Evolutionary conservation across 225 moss, liverwort and hornwort species (phyloP).

Genomic region (Anthoceros angustus): DNA sequence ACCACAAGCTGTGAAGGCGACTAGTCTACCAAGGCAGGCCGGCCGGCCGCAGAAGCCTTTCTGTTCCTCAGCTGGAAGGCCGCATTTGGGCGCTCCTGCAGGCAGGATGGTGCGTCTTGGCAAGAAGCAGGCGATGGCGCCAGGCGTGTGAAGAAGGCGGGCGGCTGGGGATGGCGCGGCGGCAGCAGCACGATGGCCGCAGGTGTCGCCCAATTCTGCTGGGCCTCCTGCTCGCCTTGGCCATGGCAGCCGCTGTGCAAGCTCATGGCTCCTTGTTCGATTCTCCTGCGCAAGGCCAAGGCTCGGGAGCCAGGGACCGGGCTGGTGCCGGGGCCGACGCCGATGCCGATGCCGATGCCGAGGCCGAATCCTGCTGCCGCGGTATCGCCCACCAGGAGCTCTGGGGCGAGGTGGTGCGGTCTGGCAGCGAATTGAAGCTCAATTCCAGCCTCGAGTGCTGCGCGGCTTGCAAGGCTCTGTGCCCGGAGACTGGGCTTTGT

Average conservation of each 20-base stretch:
- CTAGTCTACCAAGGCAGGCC: too few relatives aligned
- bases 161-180: not conserved
- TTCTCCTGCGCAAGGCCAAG: not conserved
- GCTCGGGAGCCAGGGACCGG: too few relatives aligned
- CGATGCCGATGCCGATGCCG: too few relatives aligned
- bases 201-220: not conserved
- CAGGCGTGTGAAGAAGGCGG: too few relatives aligned
- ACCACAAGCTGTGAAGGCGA: too few relatives aligned
- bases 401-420: slow-evolving; percentile 60
- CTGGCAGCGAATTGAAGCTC: slow-evolving; percentile 39
- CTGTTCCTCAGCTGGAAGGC: too few relatives aligned
- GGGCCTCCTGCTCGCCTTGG: not conserved
- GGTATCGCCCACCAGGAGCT: slow-evolving; percentile 62
- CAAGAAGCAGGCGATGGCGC: too few relatives aligned
- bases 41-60: too few relatives aligned
- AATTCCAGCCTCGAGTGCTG: slow-evolving; percentile 55
- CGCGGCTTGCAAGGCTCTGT: slow-evolving; percentile 37
- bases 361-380: slow-evolving; percentile 30
- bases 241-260: not conserved
- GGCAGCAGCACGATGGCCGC: not conserved
- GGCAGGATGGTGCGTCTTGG: too few relatives aligned
- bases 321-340: too few relatives aligned
- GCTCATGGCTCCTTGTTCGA: not conserved
- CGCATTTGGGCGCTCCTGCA: too few relatives aligned
- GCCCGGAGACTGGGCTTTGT: slow-evolving; percentile 11